phyloP scores from a whole-genome alignment of 164 flowering plant species.

The Nymphaea thermarum region DNA sequence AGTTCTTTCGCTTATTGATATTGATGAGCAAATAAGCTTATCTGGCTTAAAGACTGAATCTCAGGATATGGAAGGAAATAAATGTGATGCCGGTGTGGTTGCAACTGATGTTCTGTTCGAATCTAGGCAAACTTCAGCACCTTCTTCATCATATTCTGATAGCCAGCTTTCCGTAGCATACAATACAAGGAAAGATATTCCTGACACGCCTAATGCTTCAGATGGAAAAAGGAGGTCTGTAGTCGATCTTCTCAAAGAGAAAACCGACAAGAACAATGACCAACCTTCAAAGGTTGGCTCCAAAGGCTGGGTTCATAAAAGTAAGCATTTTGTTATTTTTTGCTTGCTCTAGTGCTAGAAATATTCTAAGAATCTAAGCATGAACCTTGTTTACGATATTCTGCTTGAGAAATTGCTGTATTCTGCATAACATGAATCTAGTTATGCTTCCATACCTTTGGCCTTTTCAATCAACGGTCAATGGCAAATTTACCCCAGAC shows the following conservation, averaged over 20 bases:
- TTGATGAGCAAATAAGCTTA: constrained; percentile 16
- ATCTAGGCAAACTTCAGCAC: not conserved
- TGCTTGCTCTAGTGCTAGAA: not conserved
- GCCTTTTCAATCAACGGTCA: no score
- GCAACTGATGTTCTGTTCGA: not conserved
- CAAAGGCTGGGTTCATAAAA: constrained; percentile 27
- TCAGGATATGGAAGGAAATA: constrained; percentile 12
- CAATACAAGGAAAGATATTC: constrained; percentile 10
- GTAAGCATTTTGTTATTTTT: constrained; percentile 24
- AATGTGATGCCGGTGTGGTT: constrained; percentile 7
- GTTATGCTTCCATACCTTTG: no score
- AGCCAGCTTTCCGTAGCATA: not conserved
- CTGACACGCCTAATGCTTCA: constrained; percentile 10
- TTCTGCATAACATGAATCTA: no score
- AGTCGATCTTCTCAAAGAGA: constrained; percentile 12
- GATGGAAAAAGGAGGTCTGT: constrained; percentile 24
- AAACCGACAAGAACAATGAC: constrained; percentile 24
- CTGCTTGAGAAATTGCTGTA: no score
- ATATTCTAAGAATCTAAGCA: no score
- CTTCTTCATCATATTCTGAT: not conserved
- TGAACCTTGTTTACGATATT: no score
- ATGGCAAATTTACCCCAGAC: no score
- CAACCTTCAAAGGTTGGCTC: constrained; percentile 15
- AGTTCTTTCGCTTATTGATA: constrained; percentile 13
- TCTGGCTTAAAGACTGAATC: constrained; percentile 15